Base-by-base conservation (phyloP, 2,329 filamentous ascomycete genomes). In the Fusarium verticillioides region DNA sequence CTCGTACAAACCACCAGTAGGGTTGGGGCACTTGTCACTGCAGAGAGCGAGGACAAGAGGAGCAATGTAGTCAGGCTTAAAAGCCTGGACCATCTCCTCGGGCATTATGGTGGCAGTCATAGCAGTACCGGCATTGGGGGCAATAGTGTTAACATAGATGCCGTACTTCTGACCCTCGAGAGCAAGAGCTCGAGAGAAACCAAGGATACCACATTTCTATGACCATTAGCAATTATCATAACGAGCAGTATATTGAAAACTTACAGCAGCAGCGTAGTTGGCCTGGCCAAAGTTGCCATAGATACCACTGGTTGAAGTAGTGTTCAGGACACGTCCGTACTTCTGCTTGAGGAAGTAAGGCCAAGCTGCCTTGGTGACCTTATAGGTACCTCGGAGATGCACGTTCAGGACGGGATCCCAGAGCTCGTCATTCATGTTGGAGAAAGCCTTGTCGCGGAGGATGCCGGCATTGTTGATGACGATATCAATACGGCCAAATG, bases 261-360 rank as follows among this genome's bases (percentile, higher is more conserved):
- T 86, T 88, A 93, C 91, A 65, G 94, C 94, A 66, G 96, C 94
- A 71, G 96, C 90, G 83, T 99, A 99, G 88, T 99, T 99, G 79
- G 96, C 94, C 85, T 99, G 96, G 72, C 96, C 96, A 82, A 99
- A 99, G 89, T 98, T 99, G 78, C 96, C 96, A 82, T 99, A 99
- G 83, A 99, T 97, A 84, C 96, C 96, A 78, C 93, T 97, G 54
- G 96, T 98, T 40, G 94, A 97, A 44, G 96, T 96, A 53, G 96
- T 99, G 88, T 99, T 99, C 80, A 99, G 88, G 70, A 99, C 91
- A 79, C 96, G 94, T 76, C 96, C 96, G 80, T 98, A 99, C 88
- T 98, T 98, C 84, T 99, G 96, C 89, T 98, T 97, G 59, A 98
- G 88, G 88, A 99, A 94, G 84, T 97, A 93, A 57, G 96, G 96